Evolutionary conservation across 2,329 filamentous ascomycete species (phyloP).

Genomic region (Colletotrichum brevisporum): DNA sequence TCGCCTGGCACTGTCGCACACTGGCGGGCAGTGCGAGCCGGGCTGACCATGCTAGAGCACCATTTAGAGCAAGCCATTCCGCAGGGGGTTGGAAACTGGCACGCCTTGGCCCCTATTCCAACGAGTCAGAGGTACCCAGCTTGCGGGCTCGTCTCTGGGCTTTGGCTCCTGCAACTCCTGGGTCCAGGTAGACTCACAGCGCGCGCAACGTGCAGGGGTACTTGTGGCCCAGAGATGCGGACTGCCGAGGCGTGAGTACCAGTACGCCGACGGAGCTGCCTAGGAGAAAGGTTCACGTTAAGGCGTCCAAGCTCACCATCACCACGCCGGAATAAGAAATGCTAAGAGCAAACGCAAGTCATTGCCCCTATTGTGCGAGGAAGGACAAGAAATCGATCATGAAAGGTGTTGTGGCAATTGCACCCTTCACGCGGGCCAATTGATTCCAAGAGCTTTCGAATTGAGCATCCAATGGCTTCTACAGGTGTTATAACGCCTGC

Average conservation of each 20-base stretch:
- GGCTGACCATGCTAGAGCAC: conserved; percentile 29
- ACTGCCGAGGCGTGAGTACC: conserved; percentile 3
- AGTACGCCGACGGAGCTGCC: conserved; percentile 23
- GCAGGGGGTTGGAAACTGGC: conserved; percentile 33
- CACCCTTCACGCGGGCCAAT: background rate
- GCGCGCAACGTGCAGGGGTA: background rate
- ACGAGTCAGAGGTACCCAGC: conserved; percentile 20
- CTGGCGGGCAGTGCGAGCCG: conserved; percentile 27
- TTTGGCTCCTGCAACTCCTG: conserved; percentile 7
- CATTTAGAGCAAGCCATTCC: conserved; percentile 32
- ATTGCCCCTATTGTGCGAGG: conserved; percentile 1
- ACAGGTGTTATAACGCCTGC: background rate
- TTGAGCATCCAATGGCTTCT: background rate
- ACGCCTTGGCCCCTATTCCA: background rate
- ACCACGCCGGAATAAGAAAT: conserved; percentile 35
- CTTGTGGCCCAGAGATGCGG: conserved; percentile 21
- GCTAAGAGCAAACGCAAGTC: conserved; percentile 40
- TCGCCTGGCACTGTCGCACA: background rate
- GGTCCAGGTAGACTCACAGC: conserved; percentile 10
- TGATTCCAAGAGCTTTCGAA: background rate
- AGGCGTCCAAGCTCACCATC: conserved; percentile 35
- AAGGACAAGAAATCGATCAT: background rate
- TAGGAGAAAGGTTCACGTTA: conserved; percentile 21
- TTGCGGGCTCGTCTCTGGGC: conserved; percentile 19
- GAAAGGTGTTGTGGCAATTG: background rate